Evolutionary conservation across 2,329 filamentous ascomycete genomes (phyloP).

Genomic region (Cryoendolithus antarcticus): DNA sequence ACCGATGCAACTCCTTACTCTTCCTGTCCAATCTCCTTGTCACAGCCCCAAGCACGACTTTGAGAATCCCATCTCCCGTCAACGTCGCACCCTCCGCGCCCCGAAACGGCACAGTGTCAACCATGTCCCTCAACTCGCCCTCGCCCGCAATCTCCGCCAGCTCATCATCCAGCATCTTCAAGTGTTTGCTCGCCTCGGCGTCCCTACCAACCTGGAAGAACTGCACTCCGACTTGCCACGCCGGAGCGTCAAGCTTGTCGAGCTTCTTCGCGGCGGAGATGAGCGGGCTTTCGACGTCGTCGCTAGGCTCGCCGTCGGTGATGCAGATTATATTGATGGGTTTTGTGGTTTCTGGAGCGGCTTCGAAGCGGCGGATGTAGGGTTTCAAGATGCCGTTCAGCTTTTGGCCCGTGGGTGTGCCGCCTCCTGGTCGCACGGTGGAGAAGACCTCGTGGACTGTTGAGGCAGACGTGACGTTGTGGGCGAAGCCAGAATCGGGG

Average conservation of each 20-base stretch:
- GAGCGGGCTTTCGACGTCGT: constrained; percentile 65
- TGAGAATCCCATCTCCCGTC: constrained; percentile 61
- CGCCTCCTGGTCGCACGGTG: constrained; percentile 49
- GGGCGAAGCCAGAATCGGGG: constrained; percentile 44
- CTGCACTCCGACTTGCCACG: constrained; percentile 80
- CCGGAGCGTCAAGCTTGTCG: constrained; percentile 54
- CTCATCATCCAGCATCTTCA: constrained; percentile 65
- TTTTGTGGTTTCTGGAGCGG: constrained; percentile 42
- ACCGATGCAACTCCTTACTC: constrained; percentile 4
- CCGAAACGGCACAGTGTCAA: constrained; percentile 74
- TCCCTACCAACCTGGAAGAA: constrained; percentile 91
- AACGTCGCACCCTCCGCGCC: constrained; percentile 41
- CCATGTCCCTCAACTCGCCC: constrained; percentile 64
- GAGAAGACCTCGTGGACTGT: constrained; percentile 59
- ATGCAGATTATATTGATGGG: constrained; percentile 87
- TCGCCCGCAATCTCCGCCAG: constrained; percentile 42
- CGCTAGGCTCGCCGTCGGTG: constrained; percentile 72
- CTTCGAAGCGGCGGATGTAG: constrained; percentile 50
- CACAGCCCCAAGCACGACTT: constrained; percentile 69
- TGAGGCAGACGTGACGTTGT: constrained; percentile 46
- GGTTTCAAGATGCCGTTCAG: constrained; percentile 60
- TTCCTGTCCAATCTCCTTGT: constrained; percentile 52
- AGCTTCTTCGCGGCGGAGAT: constrained; percentile 56
- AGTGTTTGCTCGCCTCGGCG: constrained; percentile 46
- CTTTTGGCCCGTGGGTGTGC: constrained; percentile 63